Evolutionary conservation across 176 grass and related monocot genomes (phyloP), one percentile per base, ranked within the genome.

Genomic region (Ensete glaucum): DNA sequence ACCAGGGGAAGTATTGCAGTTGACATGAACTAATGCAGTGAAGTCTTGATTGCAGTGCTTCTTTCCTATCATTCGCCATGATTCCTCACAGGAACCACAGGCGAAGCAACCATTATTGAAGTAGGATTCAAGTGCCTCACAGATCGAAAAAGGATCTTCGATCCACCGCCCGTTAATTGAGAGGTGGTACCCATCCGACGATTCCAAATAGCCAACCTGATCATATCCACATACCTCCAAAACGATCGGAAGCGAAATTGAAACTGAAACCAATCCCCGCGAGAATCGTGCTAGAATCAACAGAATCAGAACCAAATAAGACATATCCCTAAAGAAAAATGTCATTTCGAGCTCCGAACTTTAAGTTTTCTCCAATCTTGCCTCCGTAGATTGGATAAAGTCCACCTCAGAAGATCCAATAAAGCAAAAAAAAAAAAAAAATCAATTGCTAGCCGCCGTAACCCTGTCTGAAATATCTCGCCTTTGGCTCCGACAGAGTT

Each of bases 111-210:
- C 82, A 56, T 62, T 85, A 55, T 10, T 49, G 21, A 86, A 89
- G 87, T 95, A 88, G 20, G 79, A 88, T 29, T 72, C 81, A 50
- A 99, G 78, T 75, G 88, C 85, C 19, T 88, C 67, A 78, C 96
- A 99, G 43, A 82, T 81, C 75, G 83, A 24, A 77, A 66, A 78
- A 60, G 82, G 83, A 63, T 89, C 89, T 29, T 85, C 81, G 50
- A 91, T 79, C 65, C 78, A 71, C 75, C 69, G 73, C 54, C 85
- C 73, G 68, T 95, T 86, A 73, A 99, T 74, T 13, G 83, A 89
- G 24, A 99, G 50, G 49, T 83, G 78, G 48, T 67, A 56, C 53
- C 59, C 86, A 64, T 73, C 84, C 54, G 80, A 65, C 49, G 71
- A 69, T 53, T 84, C 62, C 76, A 79, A 84, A 58, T 88, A 79